phyloP scores from a whole-genome alignment of 2,329 filamentous ascomycete genomes.

The Penicillium decumbens region DNA sequence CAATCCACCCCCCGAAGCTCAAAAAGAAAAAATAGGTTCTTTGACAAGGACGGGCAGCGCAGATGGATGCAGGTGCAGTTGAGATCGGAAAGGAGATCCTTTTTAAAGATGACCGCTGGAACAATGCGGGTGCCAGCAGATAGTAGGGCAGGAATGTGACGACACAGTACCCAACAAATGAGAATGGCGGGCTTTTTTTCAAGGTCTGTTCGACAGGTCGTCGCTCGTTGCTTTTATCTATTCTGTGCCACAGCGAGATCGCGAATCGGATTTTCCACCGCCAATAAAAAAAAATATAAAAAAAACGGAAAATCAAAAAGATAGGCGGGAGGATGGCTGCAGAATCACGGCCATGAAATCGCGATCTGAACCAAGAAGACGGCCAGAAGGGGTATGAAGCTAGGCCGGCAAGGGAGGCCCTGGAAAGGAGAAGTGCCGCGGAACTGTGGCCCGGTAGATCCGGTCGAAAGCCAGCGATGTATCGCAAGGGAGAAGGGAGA shows the following conservation, averaged over 20 bases:
- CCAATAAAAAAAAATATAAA: constrained; percentile 5
- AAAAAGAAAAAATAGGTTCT: constrained; percentile 13
- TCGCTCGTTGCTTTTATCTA: constrained; percentile 24
- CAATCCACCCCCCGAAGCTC: constrained; percentile 23
- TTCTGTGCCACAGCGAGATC: constrained; percentile 10
- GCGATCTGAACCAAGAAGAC: constrained; percentile 24
- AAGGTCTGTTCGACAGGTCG: constrained; percentile 17
- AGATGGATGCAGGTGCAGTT: constrained; percentile 31
- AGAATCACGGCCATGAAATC: constrained; percentile 24
- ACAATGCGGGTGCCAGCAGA: constrained; percentile 23
- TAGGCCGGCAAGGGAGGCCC: constrained; percentile 23
- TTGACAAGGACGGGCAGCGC: constrained; percentile 26
- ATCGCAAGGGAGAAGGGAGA: constrained; percentile 29
- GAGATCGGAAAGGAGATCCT: constrained; percentile 36
- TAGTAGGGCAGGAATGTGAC: constrained; percentile 34
- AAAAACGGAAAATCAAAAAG: constrained; percentile 7
- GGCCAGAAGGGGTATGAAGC: constrained; percentile 24
- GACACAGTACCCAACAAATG: constrained; percentile 21
- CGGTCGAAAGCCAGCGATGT: constrained; percentile 26
- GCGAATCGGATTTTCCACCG: constrained; percentile 10
- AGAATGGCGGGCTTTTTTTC: constrained; percentile 10
- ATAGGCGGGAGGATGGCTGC: constrained; percentile 26
- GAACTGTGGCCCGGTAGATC: constrained; percentile 25
- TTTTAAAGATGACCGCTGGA: constrained; percentile 32
- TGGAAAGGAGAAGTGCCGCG: constrained; percentile 26